A percentile compares a stretch with the other conserved stretches of the same genome.
phyloP scores from a whole-genome alignment of 2,329 filamentous ascomycete species.

The Periconia sp. region DNA sequence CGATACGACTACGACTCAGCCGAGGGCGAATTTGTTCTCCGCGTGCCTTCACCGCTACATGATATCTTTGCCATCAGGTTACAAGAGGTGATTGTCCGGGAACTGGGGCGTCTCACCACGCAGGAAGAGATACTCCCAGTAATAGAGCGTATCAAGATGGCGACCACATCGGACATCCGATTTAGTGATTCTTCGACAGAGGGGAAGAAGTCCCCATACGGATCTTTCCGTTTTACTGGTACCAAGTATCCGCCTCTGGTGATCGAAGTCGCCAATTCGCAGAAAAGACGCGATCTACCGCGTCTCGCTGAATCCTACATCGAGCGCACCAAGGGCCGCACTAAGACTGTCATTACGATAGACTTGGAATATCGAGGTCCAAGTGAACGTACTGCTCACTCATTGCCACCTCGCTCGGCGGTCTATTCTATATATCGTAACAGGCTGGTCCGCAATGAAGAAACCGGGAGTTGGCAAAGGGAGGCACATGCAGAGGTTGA shows the following conservation, averaged over 20 bases:
- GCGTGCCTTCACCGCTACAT: not conserved
- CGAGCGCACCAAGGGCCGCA: no score
- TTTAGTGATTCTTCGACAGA: not conserved
- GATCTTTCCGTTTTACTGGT: not conserved
- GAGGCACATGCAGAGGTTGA: no score
- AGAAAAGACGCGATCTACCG: no score
- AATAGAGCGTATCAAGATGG: not conserved
- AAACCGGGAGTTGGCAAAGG: no score
- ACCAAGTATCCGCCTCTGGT: not conserved
- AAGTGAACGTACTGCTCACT: no score
- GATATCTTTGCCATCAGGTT: not conserved
- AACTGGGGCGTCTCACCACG: not conserved
- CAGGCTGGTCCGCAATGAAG: no score
- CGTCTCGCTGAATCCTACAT: no score
- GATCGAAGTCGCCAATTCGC: no score
- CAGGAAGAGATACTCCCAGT: not conserved
- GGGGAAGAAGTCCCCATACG: not conserved
- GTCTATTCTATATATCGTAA: no score
- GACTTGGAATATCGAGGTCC: no score
- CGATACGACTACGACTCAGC: not conserved
- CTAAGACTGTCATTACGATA: no score
- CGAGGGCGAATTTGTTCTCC: not conserved
- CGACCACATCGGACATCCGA: not conserved
- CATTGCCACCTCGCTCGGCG: no score
- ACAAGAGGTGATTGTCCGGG: not conserved